Evolutionary conservation across 208 protist genomes (phyloP).

Genomic region (Trypanosoma boissoni): DNA sequence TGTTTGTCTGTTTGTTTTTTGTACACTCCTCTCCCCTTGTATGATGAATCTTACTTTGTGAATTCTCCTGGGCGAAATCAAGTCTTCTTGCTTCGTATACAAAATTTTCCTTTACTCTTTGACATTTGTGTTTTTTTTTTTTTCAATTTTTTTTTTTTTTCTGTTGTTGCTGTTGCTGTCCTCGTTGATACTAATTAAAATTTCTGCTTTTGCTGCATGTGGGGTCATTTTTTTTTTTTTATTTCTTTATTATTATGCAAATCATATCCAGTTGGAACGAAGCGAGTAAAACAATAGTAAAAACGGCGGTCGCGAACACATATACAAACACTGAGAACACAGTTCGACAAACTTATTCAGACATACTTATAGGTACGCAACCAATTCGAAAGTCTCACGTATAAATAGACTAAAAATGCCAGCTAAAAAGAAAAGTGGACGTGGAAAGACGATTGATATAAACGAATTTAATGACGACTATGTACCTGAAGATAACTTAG

Average conservation of each 20-base stretch:
- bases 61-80: not conserved
- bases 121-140: constrained; percentile 18
- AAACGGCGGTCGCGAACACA: no score
- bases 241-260: constrained; percentile 7
- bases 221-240: constrained; percentile 16
- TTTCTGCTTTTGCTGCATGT: no score
- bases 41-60: no score
- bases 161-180: not conserved
- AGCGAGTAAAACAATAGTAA: no score
- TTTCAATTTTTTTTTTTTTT: constrained; percentile 1
- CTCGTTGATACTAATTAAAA: constrained; percentile 14
- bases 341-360: no score
- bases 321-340: no score
- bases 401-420: constrained; percentile 35
- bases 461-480: constrained; percentile 79
- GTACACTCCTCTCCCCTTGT: no score
- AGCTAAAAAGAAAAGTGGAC: constrained; percentile 66
- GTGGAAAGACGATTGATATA: constrained; percentile 80
- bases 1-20: not conserved
- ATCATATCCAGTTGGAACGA: no score
- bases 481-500: constrained; percentile 68
- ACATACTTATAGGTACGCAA: not conserved
- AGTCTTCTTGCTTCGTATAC: not conserved
- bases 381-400: constrained; percentile 9
- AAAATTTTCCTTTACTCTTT: not conserved